Evolutionary conservation across 176 grass and related monocot species (phyloP).

Genomic region (Tuctoria greenei): DNA sequence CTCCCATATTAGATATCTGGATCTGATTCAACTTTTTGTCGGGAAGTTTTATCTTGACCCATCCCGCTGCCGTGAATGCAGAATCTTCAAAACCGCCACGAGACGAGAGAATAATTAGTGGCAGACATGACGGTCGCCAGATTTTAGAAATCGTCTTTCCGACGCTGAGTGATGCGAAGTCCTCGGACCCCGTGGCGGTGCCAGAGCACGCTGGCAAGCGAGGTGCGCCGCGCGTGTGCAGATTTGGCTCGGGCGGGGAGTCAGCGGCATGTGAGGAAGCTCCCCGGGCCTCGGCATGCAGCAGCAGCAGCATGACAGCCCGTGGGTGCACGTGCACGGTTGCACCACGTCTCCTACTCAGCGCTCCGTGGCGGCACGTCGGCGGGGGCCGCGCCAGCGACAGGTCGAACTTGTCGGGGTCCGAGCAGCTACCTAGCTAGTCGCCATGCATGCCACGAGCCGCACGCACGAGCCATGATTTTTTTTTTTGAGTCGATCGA

Average conservation of each 20-base stretch:
- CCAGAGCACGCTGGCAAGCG: not conserved
- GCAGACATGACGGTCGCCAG: not conserved
- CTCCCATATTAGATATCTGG: no score
- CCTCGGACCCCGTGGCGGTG: constrained; percentile 2
- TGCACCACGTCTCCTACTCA: constrained; percentile 3
- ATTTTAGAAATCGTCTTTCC: not conserved
- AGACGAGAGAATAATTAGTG: not conserved
- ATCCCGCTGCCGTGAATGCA: not conserved
- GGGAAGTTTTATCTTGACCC: no score
- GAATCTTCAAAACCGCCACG: constrained; percentile 11
- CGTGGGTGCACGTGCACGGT: not conserved
- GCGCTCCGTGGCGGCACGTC: not conserved
- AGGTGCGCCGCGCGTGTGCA: not conserved
- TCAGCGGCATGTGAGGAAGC: not conserved
- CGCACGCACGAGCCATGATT: not conserved
- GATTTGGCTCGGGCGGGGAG: not conserved
- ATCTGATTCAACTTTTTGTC: no score
- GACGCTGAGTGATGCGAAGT: not conserved
- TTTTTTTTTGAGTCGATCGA: no score
- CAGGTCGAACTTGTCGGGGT: not conserved
- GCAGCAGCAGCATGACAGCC: not conserved
- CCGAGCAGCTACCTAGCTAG: constrained; percentile 7
- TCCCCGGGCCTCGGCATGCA: no score
- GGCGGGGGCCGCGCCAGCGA: not conserved
- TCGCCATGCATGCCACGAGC: not conserved